Percentiles rank a stretch among this genome's conserved stretches.
phyloP scores from a whole-genome alignment of 1,139 yeast genomes.

The Kodamaea sp. region DNA sequence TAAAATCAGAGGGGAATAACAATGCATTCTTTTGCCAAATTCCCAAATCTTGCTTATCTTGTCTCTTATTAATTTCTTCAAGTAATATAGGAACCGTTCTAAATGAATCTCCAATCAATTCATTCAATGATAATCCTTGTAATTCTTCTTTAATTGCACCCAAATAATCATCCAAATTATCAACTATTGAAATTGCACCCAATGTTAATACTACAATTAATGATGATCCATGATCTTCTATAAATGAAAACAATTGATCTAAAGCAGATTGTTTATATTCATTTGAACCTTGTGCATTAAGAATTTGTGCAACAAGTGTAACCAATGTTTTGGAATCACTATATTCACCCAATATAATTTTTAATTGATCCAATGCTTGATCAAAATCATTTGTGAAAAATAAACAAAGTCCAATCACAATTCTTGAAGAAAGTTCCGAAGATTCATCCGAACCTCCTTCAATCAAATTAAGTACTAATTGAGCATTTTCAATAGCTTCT shows the following conservation, averaged over 20 bases:
- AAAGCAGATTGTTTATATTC: slow-evolving; percentile 82
- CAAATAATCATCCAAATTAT: slow-evolving; percentile 55
- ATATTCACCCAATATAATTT: slow-evolving; percentile 46
- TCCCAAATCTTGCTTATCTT: slow-evolving; percentile 17
- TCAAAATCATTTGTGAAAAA: slow-evolving; percentile 64
- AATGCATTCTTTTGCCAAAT: slow-evolving; percentile 72
- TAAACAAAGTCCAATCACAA: slow-evolving; percentile 65
- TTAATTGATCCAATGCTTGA: slow-evolving; percentile 64
- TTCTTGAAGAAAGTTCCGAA: slow-evolving; percentile 52
- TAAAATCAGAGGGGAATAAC: slow-evolving; percentile 66
- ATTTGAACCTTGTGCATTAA: slow-evolving; percentile 67
- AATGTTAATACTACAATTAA: slow-evolving; percentile 64
- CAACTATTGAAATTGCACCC: slow-evolving; percentile 76
- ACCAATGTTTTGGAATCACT: slow-evolving; percentile 58
- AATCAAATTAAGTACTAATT: slow-evolving; percentile 51
- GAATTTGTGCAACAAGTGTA: slow-evolving; percentile 69
- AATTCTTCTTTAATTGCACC: slow-evolving; percentile 69
- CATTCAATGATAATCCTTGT: slow-evolving; percentile 44
- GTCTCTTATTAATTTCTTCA: slow-evolving; percentile 43
- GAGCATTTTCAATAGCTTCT: slow-evolving; percentile 59
- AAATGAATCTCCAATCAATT: slow-evolving; percentile 47
- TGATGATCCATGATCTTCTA: slow-evolving; percentile 62
- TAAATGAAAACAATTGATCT: slow-evolving; percentile 62
- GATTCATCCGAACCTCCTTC: slow-evolving; percentile 25
- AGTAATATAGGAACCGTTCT: slow-evolving; percentile 60